Percentiles rank a stretch among this genome's conserved stretches.
Conservation (phyloP, 2,329 filamentous ascomycete genomes). For the Clonostachys sp. region DNA sequence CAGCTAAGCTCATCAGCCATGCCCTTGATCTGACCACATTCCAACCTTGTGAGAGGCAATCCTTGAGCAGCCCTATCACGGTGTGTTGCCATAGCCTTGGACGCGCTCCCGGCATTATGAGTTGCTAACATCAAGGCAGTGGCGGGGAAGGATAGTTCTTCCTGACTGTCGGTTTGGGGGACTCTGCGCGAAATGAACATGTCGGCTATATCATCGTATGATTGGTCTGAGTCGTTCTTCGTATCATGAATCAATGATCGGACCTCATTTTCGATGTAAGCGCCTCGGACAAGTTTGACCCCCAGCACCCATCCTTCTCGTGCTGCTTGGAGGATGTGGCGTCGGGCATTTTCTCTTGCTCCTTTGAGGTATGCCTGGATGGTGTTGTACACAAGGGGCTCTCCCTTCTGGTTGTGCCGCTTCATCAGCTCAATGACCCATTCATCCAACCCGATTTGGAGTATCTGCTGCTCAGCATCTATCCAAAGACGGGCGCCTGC, state of each 20-base stretch:
- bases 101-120: slow-evolving; percentile 61
- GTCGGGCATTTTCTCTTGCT: slow-evolving; percentile 30
- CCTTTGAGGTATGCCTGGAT: slow-evolving; percentile 28
- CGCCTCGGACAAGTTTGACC: slow-evolving; percentile 71
- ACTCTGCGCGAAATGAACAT: slow-evolving; percentile 59
- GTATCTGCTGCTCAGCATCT: slow-evolving; percentile 76
- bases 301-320: slow-evolving; percentile 62
- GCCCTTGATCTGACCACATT: slow-evolving; percentile 73
- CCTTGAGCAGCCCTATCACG: slow-evolving; percentile 59
- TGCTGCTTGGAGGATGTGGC: slow-evolving; percentile 45
- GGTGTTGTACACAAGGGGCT: slow-evolving; percentile 17
- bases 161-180: slow-evolving; percentile 15
- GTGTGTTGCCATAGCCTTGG: slow-evolving; percentile 47
- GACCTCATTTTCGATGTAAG: slow-evolving; percentile 67
- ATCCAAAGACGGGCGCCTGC: slow-evolving; percentile 73
- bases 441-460: slow-evolving; percentile 74
- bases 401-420: slow-evolving; percentile 56
- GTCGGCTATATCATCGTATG: slow-evolving; percentile 68
- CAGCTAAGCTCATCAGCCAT: slow-evolving; percentile 93
- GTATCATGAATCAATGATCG: slow-evolving; percentile 67
- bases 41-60: slow-evolving; percentile 21
- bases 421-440: slow-evolving; percentile 61
- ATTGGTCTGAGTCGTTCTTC: slow-evolving; percentile 64
- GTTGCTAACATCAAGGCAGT: slow-evolving; percentile 70
- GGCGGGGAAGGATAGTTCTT: slow-evolving; percentile 43